These are phyloP conservation scores for Clausena lansium DNA, from an alignment of 345 rosid genomes.

Conservation along the genomic window DNA sequence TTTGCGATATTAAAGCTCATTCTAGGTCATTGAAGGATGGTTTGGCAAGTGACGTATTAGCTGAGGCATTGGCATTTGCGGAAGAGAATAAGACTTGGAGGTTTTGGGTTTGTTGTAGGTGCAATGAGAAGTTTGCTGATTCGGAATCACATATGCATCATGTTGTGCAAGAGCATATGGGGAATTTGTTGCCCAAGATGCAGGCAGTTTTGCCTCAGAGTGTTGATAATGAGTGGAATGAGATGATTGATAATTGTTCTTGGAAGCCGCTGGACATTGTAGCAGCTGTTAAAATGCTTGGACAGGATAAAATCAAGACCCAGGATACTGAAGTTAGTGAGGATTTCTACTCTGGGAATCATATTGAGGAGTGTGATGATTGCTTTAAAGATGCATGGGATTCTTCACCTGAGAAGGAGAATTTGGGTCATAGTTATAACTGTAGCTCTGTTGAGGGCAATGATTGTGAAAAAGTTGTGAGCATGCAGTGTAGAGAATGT, in stretches of 20 bases:
- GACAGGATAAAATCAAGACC: conserved; percentile 36
- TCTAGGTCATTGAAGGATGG: conserved; percentile 58
- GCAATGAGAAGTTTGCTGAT: conserved; percentile 59
- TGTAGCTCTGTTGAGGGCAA: conserved; percentile 27
- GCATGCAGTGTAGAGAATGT: conserved; percentile 36
- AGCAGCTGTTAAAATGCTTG: conserved; percentile 57
- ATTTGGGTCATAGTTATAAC: conserved; percentile 38
- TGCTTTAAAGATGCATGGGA: conserved; percentile 85
- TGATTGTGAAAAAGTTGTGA: conserved; percentile 31
- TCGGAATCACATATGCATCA: conserved; percentile 77
- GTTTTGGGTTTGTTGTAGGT: conserved; percentile 77
- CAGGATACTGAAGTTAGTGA: conserved; percentile 37
- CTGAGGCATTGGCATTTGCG: conserved; percentile 59
- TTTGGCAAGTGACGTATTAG: conserved; percentile 50
- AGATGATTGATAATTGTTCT: conserved; percentile 63
- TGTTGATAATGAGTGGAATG: conserved; percentile 63
- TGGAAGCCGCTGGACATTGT: conserved; percentile 91
- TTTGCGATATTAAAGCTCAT: conserved; percentile 61
- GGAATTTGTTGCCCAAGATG: conserved; percentile 67
- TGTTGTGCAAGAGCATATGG: conserved; percentile 74
- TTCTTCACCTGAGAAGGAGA: conserved; percentile 66
- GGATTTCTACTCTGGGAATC: conserved; percentile 38
- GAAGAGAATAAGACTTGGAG: conserved; percentile 68
- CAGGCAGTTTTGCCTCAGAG: conserved; percentile 74
- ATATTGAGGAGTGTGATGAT: conserved; percentile 50